Conservation (phyloP, 805 yeast species). For the Ogataea paradorogensis region DNA sequence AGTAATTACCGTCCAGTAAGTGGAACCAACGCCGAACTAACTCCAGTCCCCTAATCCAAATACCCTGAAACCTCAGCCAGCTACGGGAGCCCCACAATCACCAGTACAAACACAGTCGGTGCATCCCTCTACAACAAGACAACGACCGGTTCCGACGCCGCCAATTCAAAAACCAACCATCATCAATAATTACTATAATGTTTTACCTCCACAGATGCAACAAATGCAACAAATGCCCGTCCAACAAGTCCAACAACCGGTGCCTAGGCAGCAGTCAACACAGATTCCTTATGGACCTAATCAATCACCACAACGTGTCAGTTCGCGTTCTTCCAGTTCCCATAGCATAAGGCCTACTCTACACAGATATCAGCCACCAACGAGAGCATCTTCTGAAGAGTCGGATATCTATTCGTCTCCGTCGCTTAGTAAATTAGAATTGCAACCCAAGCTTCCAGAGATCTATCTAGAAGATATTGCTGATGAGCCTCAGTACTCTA, state of each 20-base stretch:
- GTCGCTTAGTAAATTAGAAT: constrained; percentile 10
- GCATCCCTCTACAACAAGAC: constrained; percentile 12
- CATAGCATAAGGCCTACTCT: not conserved
- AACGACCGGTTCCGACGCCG: constrained; percentile 20
- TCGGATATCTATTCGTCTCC: constrained; percentile 22
- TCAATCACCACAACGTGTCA: not conserved
- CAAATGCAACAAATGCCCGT: constrained; percentile 15
- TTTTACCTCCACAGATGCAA: constrained; percentile 10
- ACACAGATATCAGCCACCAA: not conserved
- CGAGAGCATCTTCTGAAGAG: constrained; percentile 3
- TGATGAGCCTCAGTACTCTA: constrained; percentile 2
- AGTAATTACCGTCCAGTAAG: constrained; percentile 23
- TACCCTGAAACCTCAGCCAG: constrained; percentile 20
- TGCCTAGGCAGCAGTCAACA: constrained; percentile 1
- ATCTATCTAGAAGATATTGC: constrained; percentile 13
- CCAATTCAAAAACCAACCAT: constrained; percentile 17
- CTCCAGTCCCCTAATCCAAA: constrained; percentile 23
- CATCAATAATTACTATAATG: constrained; percentile 23
- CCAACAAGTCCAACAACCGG: constrained; percentile 2
- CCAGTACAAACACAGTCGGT: constrained; percentile 15
- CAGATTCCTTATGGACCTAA: constrained; percentile 1
- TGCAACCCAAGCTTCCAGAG: constrained; percentile 20
- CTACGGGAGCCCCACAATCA: constrained; percentile 13
- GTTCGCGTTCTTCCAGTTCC: not conserved
- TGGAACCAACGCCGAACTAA: constrained; percentile 2